Percentiles rank a stretch among this genome's conserved stretches.
Conservation (phyloP, 129 eudicot species). For the Dittrichia graveolens region DNA sequence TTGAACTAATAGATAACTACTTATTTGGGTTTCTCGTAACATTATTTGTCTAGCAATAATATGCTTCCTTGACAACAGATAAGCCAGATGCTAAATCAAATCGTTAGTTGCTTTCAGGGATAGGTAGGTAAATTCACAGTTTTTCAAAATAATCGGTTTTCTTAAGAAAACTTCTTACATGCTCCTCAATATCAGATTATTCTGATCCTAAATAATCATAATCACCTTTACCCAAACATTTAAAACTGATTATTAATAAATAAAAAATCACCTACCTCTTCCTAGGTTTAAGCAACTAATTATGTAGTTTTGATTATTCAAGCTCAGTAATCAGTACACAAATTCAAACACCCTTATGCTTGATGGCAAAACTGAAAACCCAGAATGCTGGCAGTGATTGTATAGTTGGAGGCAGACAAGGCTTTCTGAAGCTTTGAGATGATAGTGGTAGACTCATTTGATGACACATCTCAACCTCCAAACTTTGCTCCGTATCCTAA, state of each 20-base stretch:
- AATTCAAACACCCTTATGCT: background rate
- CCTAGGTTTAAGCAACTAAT: constrained; percentile 7
- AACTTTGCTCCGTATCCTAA: constrained; percentile 20
- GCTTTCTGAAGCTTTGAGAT: constrained; percentile 22
- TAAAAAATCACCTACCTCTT: background rate
- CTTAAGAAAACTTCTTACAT: background rate
- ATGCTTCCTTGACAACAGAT: background rate
- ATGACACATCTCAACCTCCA: constrained; percentile 15
- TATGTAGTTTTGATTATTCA: background rate
- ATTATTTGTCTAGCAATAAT: background rate
- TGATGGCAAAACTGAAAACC: constrained; percentile 18
- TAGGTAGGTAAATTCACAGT: background rate
- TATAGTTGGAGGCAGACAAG: background rate
- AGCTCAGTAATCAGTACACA: background rate
- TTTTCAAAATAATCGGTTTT: background rate
- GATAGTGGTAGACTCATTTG: constrained; percentile 15
- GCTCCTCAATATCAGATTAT: background rate
- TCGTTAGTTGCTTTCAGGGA: background rate
- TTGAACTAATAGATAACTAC: background rate
- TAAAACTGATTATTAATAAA: background rate
- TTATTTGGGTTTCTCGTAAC: background rate
- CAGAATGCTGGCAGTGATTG: constrained; percentile 11
- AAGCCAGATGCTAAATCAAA: background rate
- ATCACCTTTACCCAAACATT: background rate
- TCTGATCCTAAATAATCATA: background rate